Evolutionary conservation across 164 flowering plant species (phyloP).

Genomic region (Berberis thunbergii): DNA sequence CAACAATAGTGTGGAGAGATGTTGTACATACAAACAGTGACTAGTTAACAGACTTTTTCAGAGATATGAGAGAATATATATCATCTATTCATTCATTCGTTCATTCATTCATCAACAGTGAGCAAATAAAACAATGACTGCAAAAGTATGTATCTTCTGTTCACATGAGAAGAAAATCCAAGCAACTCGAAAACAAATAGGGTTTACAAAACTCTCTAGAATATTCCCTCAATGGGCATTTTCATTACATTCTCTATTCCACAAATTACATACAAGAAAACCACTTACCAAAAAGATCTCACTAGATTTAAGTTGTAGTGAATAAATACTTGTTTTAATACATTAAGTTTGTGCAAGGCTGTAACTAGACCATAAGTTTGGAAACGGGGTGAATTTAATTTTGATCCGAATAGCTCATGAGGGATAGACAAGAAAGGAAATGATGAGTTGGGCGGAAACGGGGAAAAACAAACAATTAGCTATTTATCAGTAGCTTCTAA

Average conservation of each 20-base stretch:
- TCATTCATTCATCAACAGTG: neutral
- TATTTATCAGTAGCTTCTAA: conserved; percentile 8
- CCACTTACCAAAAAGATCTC: too few relatives aligned
- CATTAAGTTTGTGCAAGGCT: too few relatives aligned
- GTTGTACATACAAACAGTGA: neutral
- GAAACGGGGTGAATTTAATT: neutral
- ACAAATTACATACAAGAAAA: too few relatives aligned
- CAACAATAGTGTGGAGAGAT: neutral
- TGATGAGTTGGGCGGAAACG: conserved; percentile 36
- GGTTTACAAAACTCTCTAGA: neutral
- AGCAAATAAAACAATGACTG: conserved; percentile 1
- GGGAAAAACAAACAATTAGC: conserved; percentile 2
- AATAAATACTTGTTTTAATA: too few relatives aligned
- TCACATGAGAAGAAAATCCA: neutral
- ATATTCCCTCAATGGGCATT: neutral
- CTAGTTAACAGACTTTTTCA: neutral
- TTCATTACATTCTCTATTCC: too few relatives aligned
- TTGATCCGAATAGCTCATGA: conserved; percentile 46
- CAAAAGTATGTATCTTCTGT: neutral
- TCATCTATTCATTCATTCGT: conserved; percentile 1
- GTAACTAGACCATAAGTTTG: too few relatives aligned
- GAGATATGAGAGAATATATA: conserved; percentile 1
- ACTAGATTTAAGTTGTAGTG: too few relatives aligned
- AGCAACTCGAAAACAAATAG: neutral
- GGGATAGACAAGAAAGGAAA: conserved; percentile 79